Evolutionary conservation across 306 rosid genomes (phyloP).

Genomic region (Sicyos baderoa): DNA sequence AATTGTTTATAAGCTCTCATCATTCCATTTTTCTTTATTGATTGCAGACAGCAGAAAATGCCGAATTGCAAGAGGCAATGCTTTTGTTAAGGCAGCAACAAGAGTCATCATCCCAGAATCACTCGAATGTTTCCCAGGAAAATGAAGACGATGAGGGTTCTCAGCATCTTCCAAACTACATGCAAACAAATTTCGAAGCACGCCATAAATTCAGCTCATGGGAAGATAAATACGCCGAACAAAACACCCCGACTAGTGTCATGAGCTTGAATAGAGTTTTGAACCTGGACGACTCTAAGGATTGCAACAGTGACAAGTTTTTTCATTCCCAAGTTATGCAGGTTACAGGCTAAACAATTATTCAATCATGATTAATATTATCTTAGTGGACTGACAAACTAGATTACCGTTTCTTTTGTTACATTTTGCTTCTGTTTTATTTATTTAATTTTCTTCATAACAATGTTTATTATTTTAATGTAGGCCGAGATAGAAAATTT

Average conservation of each 20-base stretch:
- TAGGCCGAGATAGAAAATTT: constrained; percentile 72
- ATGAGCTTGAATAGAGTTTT: constrained; percentile 47
- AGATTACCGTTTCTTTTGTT: neutral
- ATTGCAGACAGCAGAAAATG: constrained; percentile 50
- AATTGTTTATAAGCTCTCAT: too few relatives aligned
- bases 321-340: constrained; percentile 48
- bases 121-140: constrained; percentile 25
- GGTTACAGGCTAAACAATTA: constrained; percentile 31
- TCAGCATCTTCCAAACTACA: constrained; percentile 24
- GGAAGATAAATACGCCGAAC: constrained; percentile 35
- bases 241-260: constrained; percentile 37
- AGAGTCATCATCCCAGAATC: constrained; percentile 34
- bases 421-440: neutral
- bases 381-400: neutral
- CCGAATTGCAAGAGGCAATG: constrained; percentile 70
- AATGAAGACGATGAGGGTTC: constrained; percentile 26
- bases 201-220: constrained; percentile 23
- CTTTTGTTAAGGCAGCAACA: constrained; percentile 53
- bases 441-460: neutral
- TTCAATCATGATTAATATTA: neutral
- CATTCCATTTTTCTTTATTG: too few relatives aligned
- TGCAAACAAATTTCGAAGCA: constrained; percentile 29
- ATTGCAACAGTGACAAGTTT: constrained; percentile 31
- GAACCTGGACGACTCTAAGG: constrained; percentile 37
- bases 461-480: constrained; percentile 19